These are phyloP conservation scores for Breviolum minutum DNA, from an alignment of 73 alveolate genomes.

Conservation along the genomic window DNA sequence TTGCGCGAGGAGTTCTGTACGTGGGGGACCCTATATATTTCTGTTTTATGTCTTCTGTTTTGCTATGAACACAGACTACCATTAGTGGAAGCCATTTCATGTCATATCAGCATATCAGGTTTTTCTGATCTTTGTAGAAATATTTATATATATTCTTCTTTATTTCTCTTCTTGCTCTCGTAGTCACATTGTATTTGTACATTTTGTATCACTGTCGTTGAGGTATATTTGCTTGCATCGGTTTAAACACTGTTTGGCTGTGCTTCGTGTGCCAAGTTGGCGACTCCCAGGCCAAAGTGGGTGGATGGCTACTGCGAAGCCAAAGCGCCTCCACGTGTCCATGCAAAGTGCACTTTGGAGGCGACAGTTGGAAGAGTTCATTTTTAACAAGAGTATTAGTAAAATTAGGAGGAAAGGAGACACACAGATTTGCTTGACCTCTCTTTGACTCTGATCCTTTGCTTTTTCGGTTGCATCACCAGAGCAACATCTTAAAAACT, in stretches of 20 bases:
- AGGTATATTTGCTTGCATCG: background rate
- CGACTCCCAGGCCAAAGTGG: constrained; percentile 76
- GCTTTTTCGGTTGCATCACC: too few relatives aligned
- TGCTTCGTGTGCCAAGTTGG: background rate
- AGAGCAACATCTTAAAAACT: too few relatives aligned
- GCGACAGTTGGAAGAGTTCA: background rate
- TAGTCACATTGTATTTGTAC: background rate
- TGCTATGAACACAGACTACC: too few relatives aligned
- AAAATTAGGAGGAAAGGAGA: too few relatives aligned
- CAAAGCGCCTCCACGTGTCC: constrained; percentile 31
- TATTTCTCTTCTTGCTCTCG: background rate
- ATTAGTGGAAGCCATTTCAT: too few relatives aligned
- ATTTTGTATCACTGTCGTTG: background rate
- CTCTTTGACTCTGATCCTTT: too few relatives aligned
- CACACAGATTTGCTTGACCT: too few relatives aligned
- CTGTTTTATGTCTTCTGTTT: too few relatives aligned
- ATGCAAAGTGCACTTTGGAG: constrained; percentile 79
- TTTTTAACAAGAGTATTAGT: too few relatives aligned
- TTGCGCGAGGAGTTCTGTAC: constrained; percentile 82
- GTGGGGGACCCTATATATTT: background rate
- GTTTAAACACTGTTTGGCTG: too few relatives aligned
- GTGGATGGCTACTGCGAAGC: constrained; percentile 90
- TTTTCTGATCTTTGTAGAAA: too few relatives aligned
- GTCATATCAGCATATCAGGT: too few relatives aligned
- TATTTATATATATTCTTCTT: background rate